Conservation (phyloP, 1,139 yeast species). For the Suhomyces terraborum region DNA sequence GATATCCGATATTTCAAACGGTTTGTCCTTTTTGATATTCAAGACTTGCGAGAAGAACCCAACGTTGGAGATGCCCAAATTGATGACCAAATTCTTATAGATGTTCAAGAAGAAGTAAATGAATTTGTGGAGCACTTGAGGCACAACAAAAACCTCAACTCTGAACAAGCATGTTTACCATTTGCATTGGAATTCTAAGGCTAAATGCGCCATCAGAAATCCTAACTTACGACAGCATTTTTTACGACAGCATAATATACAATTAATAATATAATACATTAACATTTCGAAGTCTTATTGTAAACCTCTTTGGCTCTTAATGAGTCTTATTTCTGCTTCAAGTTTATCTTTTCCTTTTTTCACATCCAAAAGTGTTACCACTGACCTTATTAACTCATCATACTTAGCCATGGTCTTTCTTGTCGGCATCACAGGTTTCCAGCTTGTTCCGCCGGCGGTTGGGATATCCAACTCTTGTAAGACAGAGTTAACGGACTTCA, state of each 20-base stretch:
- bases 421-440: constrained; percentile 88
- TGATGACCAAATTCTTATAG: not conserved
- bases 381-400: constrained; percentile 73
- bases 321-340: constrained; percentile 72
- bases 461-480: constrained; percentile 78
- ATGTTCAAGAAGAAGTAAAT: constrained; percentile 15
- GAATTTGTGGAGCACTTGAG: constrained; percentile 11
- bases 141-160: not conserved
- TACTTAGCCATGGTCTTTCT: constrained; percentile 75
- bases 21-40: constrained; percentile 2
- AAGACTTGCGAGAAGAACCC: constrained; percentile 1
- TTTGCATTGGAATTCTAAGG: constrained; percentile 1
- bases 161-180: not conserved
- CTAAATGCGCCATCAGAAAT: not conserved
- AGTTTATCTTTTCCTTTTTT: constrained; percentile 87
- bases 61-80: not conserved
- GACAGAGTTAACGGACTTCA: constrained; percentile 71
- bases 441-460: constrained; percentile 55
- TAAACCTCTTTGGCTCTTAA: constrained; percentile 50
- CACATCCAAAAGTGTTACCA: constrained; percentile 74
- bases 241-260: constrained; percentile 6
- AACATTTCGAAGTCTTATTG: constrained; percentile 18
- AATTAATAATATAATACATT: constrained; percentile 4
- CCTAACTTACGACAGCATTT: constrained; percentile 5
- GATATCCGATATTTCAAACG: not conserved